phyloP scores from a whole-genome alignment of 129 eudicot genomes.

The Helianthus annuus region DNA sequence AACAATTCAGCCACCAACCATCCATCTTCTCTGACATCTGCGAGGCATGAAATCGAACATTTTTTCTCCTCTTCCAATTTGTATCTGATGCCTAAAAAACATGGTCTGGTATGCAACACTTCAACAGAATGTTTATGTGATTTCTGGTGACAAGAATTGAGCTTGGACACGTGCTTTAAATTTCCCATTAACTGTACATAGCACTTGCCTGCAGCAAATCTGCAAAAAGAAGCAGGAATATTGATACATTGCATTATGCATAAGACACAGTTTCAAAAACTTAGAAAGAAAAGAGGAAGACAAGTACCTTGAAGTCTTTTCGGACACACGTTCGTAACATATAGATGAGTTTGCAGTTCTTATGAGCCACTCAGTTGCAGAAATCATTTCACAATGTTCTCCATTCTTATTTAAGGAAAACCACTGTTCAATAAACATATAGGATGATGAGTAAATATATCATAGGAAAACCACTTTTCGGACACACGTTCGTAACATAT shows the following conservation, averaged over 20 bases:
- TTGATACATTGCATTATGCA: too few species aligned
- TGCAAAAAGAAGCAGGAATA: background rate
- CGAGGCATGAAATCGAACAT: background rate
- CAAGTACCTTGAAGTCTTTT: background rate
- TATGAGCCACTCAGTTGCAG: background rate
- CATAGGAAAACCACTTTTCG: too few species aligned
- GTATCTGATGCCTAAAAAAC: background rate
- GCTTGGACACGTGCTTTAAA: background rate
- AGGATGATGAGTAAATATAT: background rate
- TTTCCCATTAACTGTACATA: background rate
- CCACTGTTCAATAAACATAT: background rate
- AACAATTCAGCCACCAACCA: background rate
- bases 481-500: too few species aligned
- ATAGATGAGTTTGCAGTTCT: background rate
- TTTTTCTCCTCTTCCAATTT: background rate
- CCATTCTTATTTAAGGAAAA: background rate
- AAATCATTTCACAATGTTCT: conserved; percentile 15
- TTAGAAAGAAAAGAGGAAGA: too few species aligned
- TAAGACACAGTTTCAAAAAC: background rate
- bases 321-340: background rate
- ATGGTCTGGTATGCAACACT: background rate
- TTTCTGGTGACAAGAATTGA: background rate
- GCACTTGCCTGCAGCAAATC: background rate
- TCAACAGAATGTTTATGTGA: background rate
- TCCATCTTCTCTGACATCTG: conserved; percentile 6